Evolutionary conservation across 345 rosid species (phyloP).

Genomic region (Eucalyptus regnans): DNA sequence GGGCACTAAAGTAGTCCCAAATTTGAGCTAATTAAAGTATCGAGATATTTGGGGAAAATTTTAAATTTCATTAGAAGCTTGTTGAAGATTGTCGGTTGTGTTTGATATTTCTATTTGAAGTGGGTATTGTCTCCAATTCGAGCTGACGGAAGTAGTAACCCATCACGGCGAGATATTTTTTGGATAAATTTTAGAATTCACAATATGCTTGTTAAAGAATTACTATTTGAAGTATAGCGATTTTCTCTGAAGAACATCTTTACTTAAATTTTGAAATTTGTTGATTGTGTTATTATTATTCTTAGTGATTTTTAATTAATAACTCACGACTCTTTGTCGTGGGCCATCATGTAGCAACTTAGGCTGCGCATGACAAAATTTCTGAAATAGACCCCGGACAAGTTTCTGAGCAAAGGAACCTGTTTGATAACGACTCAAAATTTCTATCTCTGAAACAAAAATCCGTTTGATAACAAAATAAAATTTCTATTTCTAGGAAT

Average conservation of each 20-base stretch:
- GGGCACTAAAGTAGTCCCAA: background rate
- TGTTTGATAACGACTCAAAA: no score
- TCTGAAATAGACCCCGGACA: no score
- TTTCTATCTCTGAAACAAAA: no score
- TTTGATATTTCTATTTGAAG: background rate
- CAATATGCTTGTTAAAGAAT: background rate
- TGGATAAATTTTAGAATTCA: background rate
- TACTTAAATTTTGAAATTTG: background rate
- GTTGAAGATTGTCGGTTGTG: background rate
- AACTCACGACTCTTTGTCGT: background rate
- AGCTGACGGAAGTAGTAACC: fast-evolving
- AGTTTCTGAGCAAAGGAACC: no score
- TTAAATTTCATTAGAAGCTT: background rate
- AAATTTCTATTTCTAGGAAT: no score
- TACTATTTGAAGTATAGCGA: background rate
- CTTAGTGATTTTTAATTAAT: background rate
- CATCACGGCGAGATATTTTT: background rate
- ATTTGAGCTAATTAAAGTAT: background rate
- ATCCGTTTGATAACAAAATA: no score
- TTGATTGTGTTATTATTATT: background rate
- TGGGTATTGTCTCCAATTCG: background rate
- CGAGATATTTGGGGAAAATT: fast-evolving
- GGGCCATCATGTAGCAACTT: background rate
- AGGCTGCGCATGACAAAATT: no score
- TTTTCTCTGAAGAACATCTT: background rate